These are phyloP conservation scores for Nannochloropsis granulata DNA, from an alignment of 108 stramenopile genomes.

Conservation along the genomic window DNA sequence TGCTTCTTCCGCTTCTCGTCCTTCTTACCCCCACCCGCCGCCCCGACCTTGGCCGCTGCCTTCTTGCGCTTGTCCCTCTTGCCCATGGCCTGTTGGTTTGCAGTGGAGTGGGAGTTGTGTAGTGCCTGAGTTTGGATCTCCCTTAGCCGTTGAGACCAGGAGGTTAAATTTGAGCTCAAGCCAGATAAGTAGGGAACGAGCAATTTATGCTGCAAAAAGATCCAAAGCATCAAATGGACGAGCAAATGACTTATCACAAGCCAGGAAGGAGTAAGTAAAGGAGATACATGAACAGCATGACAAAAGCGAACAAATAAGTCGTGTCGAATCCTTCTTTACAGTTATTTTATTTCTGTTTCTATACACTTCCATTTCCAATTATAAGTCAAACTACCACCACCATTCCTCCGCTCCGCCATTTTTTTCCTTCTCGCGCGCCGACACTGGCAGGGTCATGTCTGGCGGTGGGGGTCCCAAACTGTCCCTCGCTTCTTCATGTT, in stretches of 20 bases:
- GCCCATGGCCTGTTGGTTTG: neutral
- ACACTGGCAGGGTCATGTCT: neutral
- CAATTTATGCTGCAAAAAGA: too few relatives aligned
- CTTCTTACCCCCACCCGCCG: neutral
- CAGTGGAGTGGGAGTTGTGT: neutral
- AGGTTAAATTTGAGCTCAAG: too few relatives aligned
- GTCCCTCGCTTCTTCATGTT: neutral
- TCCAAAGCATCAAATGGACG: too few relatives aligned
- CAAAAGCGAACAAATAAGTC: too few relatives aligned
- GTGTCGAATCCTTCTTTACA: too few relatives aligned
- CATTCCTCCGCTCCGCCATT: neutral
- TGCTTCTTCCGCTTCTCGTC: constrained; percentile 24
- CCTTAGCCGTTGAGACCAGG: too few relatives aligned
- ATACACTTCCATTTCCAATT: neutral
- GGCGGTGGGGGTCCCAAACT: neutral
- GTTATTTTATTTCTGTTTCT: too few relatives aligned
- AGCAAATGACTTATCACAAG: too few relatives aligned
- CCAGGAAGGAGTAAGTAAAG: too few relatives aligned
- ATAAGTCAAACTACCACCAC: neutral
- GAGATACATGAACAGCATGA: too few relatives aligned
- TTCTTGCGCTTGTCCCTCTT: constrained; percentile 5
- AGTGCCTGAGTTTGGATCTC: too few relatives aligned
- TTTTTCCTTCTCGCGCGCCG: neutral
- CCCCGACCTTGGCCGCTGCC: neutral
- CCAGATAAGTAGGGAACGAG: too few relatives aligned